A percentile compares a stretch with the other conserved stretches of the same genome.
Evolutionary conservation across 129 eudicot genomes (phyloP).

Genomic region (Cynara cardunculus): DNA sequence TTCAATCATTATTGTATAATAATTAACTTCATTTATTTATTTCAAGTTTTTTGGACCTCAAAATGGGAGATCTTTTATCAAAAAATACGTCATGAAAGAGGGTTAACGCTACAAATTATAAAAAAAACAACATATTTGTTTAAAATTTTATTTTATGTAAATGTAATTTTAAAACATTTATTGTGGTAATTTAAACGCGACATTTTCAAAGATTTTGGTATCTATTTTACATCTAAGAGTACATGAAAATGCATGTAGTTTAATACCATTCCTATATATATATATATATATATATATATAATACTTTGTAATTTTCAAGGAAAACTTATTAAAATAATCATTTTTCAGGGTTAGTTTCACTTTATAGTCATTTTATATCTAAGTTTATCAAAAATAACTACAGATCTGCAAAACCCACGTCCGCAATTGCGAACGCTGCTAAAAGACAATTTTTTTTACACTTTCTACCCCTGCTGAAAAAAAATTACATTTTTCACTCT

Average conservation of each 20-base stretch:
- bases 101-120: background rate
- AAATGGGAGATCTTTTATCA: background rate
- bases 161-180: background rate
- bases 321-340: too few relatives aligned
- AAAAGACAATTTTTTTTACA: too few relatives aligned
- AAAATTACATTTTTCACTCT: too few relatives aligned
- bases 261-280: background rate
- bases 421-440: too few relatives aligned
- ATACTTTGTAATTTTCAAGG: background rate
- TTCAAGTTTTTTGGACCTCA: background rate
- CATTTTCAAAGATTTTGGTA: background rate
- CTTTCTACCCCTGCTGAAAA: too few relatives aligned
- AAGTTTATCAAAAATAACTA: too few relatives aligned
- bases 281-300: too few relatives aligned
- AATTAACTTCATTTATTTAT: background rate
- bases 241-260: background rate
- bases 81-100: background rate
- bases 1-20: conserved; percentile 7
- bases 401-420: too few relatives aligned
- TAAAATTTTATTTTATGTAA: background rate
- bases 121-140: too few relatives aligned
- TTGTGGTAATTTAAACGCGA: background rate
- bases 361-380: too few relatives aligned
- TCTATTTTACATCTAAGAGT: background rate
- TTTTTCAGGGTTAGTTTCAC: too few relatives aligned